These are phyloP conservation scores for Insectozyma bohioensis DNA, from an alignment of 1,139 yeast genomes.

Conservation along the genomic window DNA sequence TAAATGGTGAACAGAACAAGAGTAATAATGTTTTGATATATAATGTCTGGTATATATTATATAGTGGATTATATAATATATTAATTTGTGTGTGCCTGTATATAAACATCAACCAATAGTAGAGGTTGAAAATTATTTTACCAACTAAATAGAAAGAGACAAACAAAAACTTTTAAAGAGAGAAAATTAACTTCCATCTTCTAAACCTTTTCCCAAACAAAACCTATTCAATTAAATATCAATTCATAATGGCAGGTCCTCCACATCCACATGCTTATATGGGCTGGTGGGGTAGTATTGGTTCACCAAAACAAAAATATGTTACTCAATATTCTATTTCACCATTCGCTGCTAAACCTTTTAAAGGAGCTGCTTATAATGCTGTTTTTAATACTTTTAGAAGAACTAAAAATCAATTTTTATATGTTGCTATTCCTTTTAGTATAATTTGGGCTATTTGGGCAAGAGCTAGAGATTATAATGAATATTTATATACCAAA, in stretches of 20 bases:
- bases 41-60: too few relatives aligned
- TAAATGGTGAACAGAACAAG: too few relatives aligned
- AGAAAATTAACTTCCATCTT: neutral
- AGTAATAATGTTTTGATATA: too few relatives aligned
- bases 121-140: conserved; percentile 4
- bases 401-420: conserved; percentile 84
- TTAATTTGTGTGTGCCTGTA: too few relatives aligned
- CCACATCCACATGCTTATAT: conserved; percentile 75
- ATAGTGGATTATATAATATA: too few relatives aligned
- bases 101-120: conserved; percentile 2
- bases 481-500: conserved; percentile 93
- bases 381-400: conserved; percentile 93
- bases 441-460: conserved; percentile 82
- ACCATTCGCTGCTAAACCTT: conserved; percentile 90
- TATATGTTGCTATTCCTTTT: conserved; percentile 78
- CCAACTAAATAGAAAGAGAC: neutral
- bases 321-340: conserved; percentile 85
- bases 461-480: conserved; percentile 86
- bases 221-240: neutral
- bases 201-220: neutral
- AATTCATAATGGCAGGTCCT: conserved; percentile 63
- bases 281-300: conserved; percentile 98
- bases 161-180: neutral
- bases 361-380: conserved; percentile 81
- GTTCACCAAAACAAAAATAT: conserved; percentile 87